A percentile compares a stretch with the other conserved stretches of the same genome.
phyloP scores from a whole-genome alignment of 371 early-diverging fungal species.

The Haplosporangium sp. region DNA sequence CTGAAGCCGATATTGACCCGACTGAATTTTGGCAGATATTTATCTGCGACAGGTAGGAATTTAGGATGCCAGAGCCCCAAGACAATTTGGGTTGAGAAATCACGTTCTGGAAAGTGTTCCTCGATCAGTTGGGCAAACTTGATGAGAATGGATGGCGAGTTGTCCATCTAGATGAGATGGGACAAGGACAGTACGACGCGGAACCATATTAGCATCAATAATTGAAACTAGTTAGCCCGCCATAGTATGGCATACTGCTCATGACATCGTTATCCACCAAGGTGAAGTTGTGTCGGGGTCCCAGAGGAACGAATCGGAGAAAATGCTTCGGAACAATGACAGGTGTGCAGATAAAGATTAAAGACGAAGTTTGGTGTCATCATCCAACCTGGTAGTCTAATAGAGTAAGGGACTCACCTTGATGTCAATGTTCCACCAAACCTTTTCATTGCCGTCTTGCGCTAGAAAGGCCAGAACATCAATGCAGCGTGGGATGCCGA shows the following conservation, averaged over 20 bases:
- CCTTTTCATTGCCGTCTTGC: constrained; percentile 58
- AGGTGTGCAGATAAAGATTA: no score
- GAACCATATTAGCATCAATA: no score
- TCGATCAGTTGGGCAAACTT: constrained; percentile 43
- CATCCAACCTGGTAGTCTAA: no score
- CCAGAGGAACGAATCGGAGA: no score
- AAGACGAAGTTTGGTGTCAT: no score
- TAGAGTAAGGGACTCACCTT: constrained; percentile 58
- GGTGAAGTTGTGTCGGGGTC: no score
- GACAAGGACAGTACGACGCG: background rate
- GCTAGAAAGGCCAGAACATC: constrained; percentile 68
- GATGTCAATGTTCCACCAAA: constrained; percentile 73
- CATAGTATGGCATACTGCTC: no score
- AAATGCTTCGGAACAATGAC: no score
- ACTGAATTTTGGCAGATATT: constrained; percentile 58
- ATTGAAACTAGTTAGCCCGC: no score
- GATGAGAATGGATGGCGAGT: constrained; percentile 39
- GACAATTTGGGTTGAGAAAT: constrained; percentile 58
- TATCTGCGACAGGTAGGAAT: constrained; percentile 62
- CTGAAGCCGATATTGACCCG: constrained; percentile 70
- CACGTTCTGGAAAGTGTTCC: constrained; percentile 49
- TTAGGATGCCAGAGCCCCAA: constrained; percentile 76
- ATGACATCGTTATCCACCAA: no score
- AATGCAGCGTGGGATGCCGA: constrained; percentile 64
- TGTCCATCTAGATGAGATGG: constrained; percentile 35